These are phyloP conservation scores for Achlya hypogyna DNA, from an alignment of 352 stramenopile species.

Conservation along the genomic window DNA sequence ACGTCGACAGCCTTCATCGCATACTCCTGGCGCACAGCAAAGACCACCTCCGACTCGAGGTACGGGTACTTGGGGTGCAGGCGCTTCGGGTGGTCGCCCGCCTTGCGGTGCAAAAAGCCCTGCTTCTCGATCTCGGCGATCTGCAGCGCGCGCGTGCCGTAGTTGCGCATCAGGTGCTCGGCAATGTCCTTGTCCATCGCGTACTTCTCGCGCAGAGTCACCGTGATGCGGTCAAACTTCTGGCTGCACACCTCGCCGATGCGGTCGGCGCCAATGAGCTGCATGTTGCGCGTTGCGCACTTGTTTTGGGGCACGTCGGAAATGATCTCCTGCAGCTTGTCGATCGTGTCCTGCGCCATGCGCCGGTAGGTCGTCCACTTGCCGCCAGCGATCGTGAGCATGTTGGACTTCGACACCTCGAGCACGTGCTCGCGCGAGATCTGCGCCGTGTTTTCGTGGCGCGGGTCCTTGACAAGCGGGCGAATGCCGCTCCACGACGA, in stretches of 20 bases:
- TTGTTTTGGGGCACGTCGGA: conserved; percentile 42
- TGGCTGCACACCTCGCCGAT: conserved; percentile 92
- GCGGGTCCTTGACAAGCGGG: conserved; percentile 88
- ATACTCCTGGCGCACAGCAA: conserved; percentile 91
- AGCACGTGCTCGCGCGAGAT: conserved; percentile 93
- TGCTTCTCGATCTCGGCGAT: conserved; percentile 86
- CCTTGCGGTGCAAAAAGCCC: conserved; percentile 79
- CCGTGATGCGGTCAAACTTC: conserved; percentile 93
- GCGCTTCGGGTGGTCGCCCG: conserved; percentile 74
- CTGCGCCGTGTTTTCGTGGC: conserved; percentile 75
- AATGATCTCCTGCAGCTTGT: conserved; percentile 78
- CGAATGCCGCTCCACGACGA: conserved; percentile 94
- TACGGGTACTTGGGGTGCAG: conserved; percentile 93
- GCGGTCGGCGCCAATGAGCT: conserved; percentile 83
- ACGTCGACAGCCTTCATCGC: conserved; percentile 90
- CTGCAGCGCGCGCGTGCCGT: conserved; percentile 93
- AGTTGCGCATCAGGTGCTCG: conserved; percentile 93
- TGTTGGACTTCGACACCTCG: conserved; percentile 80
- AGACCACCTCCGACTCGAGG: conserved; percentile 91
- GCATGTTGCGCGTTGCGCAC: conserved; percentile 75
- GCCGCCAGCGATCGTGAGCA: conserved; percentile 93
- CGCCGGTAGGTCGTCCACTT: conserved; percentile 97
- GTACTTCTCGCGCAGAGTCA: conserved; percentile 91
- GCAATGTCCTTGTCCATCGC: conserved; percentile 90
- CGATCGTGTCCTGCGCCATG: conserved; percentile 93